phyloP scores from a whole-genome alignment of 1,139 yeast genomes.

The Candida gigantensis region DNA sequence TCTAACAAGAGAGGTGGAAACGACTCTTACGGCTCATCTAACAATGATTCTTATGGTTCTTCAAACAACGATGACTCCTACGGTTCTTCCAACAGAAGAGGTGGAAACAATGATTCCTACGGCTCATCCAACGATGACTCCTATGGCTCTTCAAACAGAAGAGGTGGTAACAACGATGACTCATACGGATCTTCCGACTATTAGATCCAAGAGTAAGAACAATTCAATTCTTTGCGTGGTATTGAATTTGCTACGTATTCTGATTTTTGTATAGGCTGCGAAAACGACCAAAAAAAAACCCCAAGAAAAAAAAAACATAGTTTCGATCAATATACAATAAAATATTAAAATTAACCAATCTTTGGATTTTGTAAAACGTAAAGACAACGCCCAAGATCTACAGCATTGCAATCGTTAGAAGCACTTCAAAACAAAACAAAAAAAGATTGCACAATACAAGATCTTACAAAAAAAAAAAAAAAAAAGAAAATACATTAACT shows the following conservation, averaged over 20 bases:
- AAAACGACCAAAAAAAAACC: too few species aligned
- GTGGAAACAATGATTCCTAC: conserved; percentile 17
- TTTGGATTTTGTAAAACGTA: too few species aligned
- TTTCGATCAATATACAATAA: neutral
- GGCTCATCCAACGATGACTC: conserved; percentile 20
- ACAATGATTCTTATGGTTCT: conserved; percentile 21
- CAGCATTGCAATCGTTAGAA: too few species aligned
- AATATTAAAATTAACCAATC: neutral
- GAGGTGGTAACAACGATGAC: conserved; percentile 18
- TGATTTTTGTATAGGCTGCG: neutral
- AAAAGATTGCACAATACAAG: neutral
- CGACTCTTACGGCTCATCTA: conserved; percentile 19
- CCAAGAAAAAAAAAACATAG: neutral
- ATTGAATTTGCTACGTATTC: neutral
- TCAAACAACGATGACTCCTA: conserved; percentile 18
- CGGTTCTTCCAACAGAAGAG: conserved; percentile 16
- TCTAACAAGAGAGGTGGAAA: conserved; percentile 13
- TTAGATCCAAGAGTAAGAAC: neutral
- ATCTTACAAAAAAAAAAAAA: neutral
- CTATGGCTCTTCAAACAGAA: conserved; percentile 18
- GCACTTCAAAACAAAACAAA: too few species aligned
- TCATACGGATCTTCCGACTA: conserved; percentile 20
- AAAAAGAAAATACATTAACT: too few species aligned
- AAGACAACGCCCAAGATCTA: too few species aligned
- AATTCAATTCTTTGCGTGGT: neutral